Base-by-base conservation (phyloP, 495 filamentous ascomycete genomes). In the Aspergillus biplanus region DNA sequence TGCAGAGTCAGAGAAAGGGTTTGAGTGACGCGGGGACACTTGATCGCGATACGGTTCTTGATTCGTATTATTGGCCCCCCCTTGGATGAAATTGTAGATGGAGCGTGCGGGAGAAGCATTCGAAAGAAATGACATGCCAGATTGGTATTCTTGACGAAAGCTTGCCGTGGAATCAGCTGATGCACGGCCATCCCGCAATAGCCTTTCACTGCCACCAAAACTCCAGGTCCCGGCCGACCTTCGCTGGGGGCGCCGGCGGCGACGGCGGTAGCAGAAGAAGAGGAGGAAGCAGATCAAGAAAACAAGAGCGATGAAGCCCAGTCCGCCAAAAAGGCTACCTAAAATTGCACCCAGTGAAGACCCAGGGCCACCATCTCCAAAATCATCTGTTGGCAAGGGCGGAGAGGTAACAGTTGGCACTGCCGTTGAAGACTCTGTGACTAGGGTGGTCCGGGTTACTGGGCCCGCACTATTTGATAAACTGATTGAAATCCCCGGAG, bases 301-400 rank as follows among this genome's bases (percentile, higher is more conserved):
- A 2, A 61, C 55, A 11, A 77, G 64, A 1, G 67, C 65, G 5
- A 71, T 53, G 42, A 74, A 60, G 9, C 62, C 72, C 12, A 68
- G 39, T 27, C 63, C 72, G 15, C 76, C 76, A 3, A 79, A 18
- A 1, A 69, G 44, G 33, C 68, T 66, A 5, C 73, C 76, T 11
- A 75, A 66, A 16, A 79, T 67, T 3, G 61, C 58, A 16, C 66
- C 66, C 31, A 67, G 63, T 12, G 67, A 46, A n/a, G 55, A 52
- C 13, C 27, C 18, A 12, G 55, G 21, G 18, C 16, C 33, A 13
- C 52, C 18, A 8, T 58, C 35, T 18, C 65, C 33, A 33, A 65
- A 34, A 4, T 37, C 9, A 4, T 54, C 27, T 63, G 64, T 12
- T 11, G n/a, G 21, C 21, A 27, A 35, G 4, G 52, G 42, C 8